Conservation (phyloP, 768 basidiomycete species). For the Suillus cothurnatus region DNA sequence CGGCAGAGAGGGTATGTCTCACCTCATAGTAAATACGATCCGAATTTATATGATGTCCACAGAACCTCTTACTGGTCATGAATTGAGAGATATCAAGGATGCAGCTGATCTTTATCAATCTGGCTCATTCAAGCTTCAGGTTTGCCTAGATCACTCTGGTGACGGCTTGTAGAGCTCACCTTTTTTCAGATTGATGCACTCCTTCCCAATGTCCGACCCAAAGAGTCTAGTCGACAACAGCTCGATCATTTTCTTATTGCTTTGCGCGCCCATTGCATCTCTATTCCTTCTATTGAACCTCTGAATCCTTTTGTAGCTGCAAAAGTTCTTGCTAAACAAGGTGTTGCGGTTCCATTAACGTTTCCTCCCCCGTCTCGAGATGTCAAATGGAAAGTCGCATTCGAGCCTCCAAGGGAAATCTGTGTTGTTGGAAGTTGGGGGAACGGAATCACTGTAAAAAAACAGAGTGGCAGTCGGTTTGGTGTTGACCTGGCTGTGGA, state of each 20-base stretch:
- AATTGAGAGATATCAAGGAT: conserved; percentile 72
- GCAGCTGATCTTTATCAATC: conserved; percentile 76
- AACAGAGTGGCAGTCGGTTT: conserved; percentile 63
- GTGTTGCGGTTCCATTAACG: conserved; percentile 68
- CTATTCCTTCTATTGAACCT: conserved; percentile 56
- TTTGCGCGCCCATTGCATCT: conserved; percentile 66
- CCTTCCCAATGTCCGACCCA: conserved; percentile 74
- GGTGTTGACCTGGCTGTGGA: conserved; percentile 81
- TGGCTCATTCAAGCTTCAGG: conserved; percentile 84
- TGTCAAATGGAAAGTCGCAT: conserved; percentile 87
- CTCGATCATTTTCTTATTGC: conserved; percentile 69
- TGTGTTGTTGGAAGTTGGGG: conserved; percentile 87
- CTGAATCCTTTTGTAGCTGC: conserved; percentile 71
- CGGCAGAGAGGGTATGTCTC: not conserved
- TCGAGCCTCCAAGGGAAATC: conserved; percentile 76
- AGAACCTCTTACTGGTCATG: conserved; percentile 67
- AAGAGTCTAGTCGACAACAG: conserved; percentile 52
- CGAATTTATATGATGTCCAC: conserved; percentile 19
- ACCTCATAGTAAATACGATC: not conserved
- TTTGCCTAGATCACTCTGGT: conserved; percentile 27
- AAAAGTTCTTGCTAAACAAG: conserved; percentile 50
- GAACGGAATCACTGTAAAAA: conserved; percentile 72
- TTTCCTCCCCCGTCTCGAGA: conserved; percentile 73
- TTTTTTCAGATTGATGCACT: conserved; percentile 71
- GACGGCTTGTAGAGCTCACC: conserved; percentile 10